Percentiles rank a stretch among this genome's conserved stretches.
These are phyloP conservation scores for Saccharomyces hybrid DNA, from an alignment of 1,139 yeast species.

Conservation along the genomic window DNA sequence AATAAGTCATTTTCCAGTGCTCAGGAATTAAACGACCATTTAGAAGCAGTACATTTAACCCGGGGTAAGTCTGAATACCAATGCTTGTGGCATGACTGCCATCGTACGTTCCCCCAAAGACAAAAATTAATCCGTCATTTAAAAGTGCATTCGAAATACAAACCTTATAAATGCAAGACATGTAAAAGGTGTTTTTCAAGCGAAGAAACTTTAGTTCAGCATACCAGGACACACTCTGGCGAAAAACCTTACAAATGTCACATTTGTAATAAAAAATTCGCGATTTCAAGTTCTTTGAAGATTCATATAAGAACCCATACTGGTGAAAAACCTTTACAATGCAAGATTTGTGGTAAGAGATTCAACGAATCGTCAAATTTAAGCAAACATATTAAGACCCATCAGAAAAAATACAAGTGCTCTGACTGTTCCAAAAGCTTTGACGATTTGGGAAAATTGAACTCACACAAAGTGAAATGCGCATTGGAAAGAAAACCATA, in stretches of 20 bases:
- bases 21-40: slow-evolving; percentile 62
- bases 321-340: slow-evolving; percentile 81
- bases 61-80: slow-evolving; percentile 62
- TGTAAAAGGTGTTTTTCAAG: slow-evolving; percentile 65
- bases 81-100: slow-evolving; percentile 78
- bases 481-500: neutral
- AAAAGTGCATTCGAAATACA: slow-evolving; percentile 79
- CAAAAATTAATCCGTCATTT: slow-evolving; percentile 83
- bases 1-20: slow-evolving; percentile 41
- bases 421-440: slow-evolving; percentile 46
- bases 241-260: slow-evolving; percentile 72
- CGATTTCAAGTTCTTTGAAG: slow-evolving; percentile 46
- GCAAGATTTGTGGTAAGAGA: slow-evolving; percentile 77
- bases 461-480: slow-evolving; percentile 13
- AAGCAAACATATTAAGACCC: slow-evolving; percentile 78
- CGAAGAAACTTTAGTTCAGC: slow-evolving; percentile 50
- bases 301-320: slow-evolving; percentile 79
- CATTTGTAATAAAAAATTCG: slow-evolving; percentile 60
- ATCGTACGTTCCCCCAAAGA: slow-evolving; percentile 67
- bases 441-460: slow-evolving; percentile 26
- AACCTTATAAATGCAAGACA: slow-evolving; percentile 60
- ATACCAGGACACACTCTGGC: slow-evolving; percentile 81
- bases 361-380: slow-evolving; percentile 87
- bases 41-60: slow-evolving; percentile 60
- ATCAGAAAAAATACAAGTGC: slow-evolving; percentile 46